These are phyloP conservation scores for Oropetium thomaeum DNA, from an alignment of 176 grass and related monocot genomes.

Conservation along the genomic window DNA sequence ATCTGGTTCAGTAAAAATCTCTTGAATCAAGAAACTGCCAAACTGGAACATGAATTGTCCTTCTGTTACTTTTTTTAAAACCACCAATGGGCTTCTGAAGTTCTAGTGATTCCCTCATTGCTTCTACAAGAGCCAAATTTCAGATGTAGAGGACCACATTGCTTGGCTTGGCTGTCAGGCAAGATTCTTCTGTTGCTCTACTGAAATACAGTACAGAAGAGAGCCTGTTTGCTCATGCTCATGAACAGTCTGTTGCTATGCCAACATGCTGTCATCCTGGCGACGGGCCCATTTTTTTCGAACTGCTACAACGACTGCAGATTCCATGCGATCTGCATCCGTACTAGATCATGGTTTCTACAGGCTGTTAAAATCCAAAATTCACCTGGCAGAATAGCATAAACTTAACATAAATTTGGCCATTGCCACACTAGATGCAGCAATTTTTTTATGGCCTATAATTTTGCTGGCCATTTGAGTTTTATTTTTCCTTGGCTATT, in stretches of 20 bases:
- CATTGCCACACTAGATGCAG: neutral
- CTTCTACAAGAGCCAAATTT: slow-evolving; percentile 22
- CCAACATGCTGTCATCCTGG: slow-evolving; percentile 38
- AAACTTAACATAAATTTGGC: neutral
- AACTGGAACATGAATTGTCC: neutral
- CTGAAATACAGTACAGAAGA: slow-evolving; percentile 36
- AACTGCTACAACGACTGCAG: neutral
- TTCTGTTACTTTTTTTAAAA: neutral
- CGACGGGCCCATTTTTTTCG: slow-evolving; percentile 19
- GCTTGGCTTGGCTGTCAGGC: slow-evolving; percentile 19
- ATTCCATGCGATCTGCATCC: slow-evolving; percentile 21
- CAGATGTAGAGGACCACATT: slow-evolving; percentile 40
- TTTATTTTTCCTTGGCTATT: neutral
- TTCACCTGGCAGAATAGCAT: neutral
- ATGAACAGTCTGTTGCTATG: slow-evolving; percentile 34
- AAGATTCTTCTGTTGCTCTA: slow-evolving; percentile 49
- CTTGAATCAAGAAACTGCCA: neutral
- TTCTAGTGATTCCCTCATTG: slow-evolving; percentile 16
- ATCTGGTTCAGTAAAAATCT: slow-evolving; percentile 13
- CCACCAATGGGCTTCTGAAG: slow-evolving; percentile 15
- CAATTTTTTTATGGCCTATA: neutral
- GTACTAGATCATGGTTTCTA: slow-evolving; percentile 21
- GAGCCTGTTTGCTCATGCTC: slow-evolving; percentile 38
- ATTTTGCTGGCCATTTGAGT: neutral
- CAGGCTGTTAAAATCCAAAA: slow-evolving; percentile 19